phyloP scores from a whole-genome alignment of 1,284 basidiomycete genomes.

The Ceraceosorus guamensis region DNA sequence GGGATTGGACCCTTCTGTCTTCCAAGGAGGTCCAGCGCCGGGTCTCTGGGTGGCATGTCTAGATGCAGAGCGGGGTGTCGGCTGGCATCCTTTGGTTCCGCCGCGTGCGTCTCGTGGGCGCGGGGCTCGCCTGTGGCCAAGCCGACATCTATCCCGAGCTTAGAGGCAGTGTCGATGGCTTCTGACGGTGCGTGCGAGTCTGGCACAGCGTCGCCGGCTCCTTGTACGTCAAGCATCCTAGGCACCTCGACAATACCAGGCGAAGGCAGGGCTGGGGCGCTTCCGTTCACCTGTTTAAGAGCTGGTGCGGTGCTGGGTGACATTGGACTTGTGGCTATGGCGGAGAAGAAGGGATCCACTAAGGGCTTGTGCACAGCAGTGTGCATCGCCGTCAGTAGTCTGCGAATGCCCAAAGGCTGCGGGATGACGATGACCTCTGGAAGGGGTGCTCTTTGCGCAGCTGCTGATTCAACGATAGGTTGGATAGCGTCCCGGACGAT shows the following conservation, averaged over 20 bases:
- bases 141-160: too few relatives aligned
- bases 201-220: background rate
- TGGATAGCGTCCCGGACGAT: constrained; percentile 24
- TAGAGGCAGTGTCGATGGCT: too few relatives aligned
- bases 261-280: background rate
- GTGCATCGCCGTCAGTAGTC: constrained; percentile 28
- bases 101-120: background rate
- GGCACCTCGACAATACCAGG: background rate
- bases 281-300: background rate
- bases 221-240: too few relatives aligned
- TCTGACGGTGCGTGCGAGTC: background rate
- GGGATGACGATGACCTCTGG: constrained; percentile 34
- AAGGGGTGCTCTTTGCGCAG: constrained; percentile 17
- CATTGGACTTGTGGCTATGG: constrained; percentile 79
- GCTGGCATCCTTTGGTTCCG: background rate
- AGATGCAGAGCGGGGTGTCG: too few relatives aligned
- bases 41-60: too few relatives aligned
- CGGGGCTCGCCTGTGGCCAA: background rate
- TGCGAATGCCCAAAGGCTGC: constrained; percentile 25
- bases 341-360: constrained; percentile 76
- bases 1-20: too few relatives aligned
- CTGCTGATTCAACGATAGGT: constrained; percentile 30
- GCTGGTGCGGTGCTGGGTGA: constrained; percentile 26
- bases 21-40: too few relatives aligned
- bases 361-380: constrained; percentile 52